These are phyloP conservation scores for Salvia splendens DNA, from an alignment of 257 asterid species.

Conservation along the genomic window DNA sequence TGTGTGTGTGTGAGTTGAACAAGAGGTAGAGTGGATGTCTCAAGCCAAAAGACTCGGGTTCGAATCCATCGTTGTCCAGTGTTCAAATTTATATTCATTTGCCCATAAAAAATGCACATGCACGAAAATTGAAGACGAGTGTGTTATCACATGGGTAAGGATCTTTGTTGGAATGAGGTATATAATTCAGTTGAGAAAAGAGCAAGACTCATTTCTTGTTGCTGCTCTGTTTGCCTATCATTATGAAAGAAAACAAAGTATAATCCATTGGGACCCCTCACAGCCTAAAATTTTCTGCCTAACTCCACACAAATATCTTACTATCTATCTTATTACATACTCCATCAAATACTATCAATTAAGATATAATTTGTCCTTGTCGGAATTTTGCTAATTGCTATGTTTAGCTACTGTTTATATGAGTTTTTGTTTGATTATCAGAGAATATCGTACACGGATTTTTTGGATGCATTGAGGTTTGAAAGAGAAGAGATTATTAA, in stretches of 20 bases:
- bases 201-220: slow-evolving; percentile 6
- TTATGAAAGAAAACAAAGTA: slow-evolving; percentile 14
- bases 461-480: neutral
- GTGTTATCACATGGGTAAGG: neutral
- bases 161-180: slow-evolving; percentile 11
- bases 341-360: neutral
- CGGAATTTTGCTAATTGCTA: neutral
- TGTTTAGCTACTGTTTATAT: neutral
- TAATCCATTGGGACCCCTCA: slow-evolving; percentile 10
- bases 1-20: too few relatives aligned
- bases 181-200: slow-evolving; percentile 17
- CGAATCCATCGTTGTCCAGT: too few relatives aligned
- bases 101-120: too few relatives aligned
- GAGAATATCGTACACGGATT: neutral
- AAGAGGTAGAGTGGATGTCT: too few relatives aligned
- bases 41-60: too few relatives aligned
- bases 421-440: neutral
- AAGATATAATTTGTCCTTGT: neutral
- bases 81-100: too few relatives aligned
- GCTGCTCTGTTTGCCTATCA: slow-evolving; percentile 28
- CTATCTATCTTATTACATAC: neutral
- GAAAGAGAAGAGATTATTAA: neutral
- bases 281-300: slow-evolving; percentile 16
- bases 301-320: slow-evolving; percentile 26
- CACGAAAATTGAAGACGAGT: neutral